Evolutionary conservation across 441 rosid genomes (phyloP), one percentile per base, ranked within the genome.

Genomic region (Arabidopsis lyrata): DNA sequence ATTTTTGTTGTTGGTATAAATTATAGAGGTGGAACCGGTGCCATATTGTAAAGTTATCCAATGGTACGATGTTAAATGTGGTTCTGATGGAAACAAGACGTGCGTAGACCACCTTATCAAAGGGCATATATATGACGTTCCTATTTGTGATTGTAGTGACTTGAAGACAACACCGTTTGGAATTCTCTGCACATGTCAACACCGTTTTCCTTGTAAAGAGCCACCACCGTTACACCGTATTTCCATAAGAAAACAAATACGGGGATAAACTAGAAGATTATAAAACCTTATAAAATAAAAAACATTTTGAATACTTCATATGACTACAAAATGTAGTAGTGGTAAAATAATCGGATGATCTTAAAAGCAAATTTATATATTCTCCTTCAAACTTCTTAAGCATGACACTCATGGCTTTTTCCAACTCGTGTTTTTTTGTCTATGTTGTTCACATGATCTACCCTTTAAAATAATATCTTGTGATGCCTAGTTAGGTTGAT

Each of bases 61-160:
- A 13, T 34, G 32, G 45, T 65, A 8, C 18, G 20, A 12, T 1
- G 58, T 15, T 2, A 65, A 49, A 49, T 65, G 69, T 20, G 69
- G 58, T 22, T 24, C 69, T 22, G 35, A 65, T 22, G 47, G 70
- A 50, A 49, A 35, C 58, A 65, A 49, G 45, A 49, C 47, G 1
- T 65, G 70, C 20, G 11, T 11, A 8, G 58, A 49, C 14, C 2
- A 65, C 8, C 32, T 65, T 18, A 18, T 5, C 1, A 35, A 49
- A 65, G 1, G 9, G 0, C 70, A 65, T 35, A 35, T 49, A 31
- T 36, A 15, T 6, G 39, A 35, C 34, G 35, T 49, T 20, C 34
- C 18, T 65, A 18, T 18, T 35, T 49, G 70, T 65, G 70, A 49
- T 49, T 65, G 70, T 35, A 22, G 9, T 35, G 48, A 65, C 0